phyloP scores from a whole-genome alignment of 73 alveolate genomes.

The Tetrahymena malaccensis region DNA sequence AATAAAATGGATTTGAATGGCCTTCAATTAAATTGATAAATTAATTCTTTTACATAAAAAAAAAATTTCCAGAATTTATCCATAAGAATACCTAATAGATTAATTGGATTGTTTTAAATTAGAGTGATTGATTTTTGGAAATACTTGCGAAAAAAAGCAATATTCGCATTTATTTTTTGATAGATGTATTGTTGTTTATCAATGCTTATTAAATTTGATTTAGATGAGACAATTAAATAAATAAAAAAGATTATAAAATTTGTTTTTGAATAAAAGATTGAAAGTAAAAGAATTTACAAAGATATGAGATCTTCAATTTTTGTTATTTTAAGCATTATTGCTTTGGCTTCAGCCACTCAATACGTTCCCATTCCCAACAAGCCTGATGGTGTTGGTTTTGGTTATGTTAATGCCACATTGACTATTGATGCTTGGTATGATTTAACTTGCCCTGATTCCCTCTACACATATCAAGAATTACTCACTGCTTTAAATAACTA shows the following conservation, averaged over 20 bases:
- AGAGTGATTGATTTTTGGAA: background rate
- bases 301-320: background rate
- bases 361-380: conserved; percentile 36
- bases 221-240: background rate
- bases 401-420: background rate
- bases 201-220: background rate
- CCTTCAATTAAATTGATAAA: background rate
- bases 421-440: conserved; percentile 32
- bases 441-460: conserved; percentile 28
- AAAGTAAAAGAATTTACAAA: background rate
- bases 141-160: background rate
- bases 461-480: background rate
- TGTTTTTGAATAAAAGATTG: background rate
- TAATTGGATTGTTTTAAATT: background rate
- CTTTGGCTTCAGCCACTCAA: conserved; percentile 8
- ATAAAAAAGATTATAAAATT: background rate
- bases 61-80: background rate
- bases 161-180: background rate
- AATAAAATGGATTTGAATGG: background rate
- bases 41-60: background rate
- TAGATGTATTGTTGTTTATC: background rate
- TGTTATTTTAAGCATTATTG: background rate
- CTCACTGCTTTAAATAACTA: background rate
- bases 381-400: conserved; percentile 14
- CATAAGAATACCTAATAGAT: background rate